These are phyloP conservation scores for Cyclotella sp. DNA, from an alignment of 108 stramenopile genomes.

Conservation along the genomic window DNA sequence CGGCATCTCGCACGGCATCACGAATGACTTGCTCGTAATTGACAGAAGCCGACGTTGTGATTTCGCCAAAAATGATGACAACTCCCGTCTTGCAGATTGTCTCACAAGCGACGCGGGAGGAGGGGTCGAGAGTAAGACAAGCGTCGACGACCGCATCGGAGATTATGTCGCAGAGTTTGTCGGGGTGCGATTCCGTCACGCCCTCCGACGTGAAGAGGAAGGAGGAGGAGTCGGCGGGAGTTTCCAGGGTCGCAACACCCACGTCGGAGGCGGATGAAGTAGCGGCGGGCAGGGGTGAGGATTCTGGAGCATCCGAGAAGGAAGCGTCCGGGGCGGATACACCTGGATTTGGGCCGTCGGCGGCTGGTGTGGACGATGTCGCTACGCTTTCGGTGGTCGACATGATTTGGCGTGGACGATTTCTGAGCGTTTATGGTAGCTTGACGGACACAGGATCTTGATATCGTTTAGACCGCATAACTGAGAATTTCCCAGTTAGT, in stretches of 20 bases:
- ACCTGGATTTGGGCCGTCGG: not conserved
- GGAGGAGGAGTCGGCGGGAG: slow-evolving; percentile 41
- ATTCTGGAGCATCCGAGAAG: not conserved
- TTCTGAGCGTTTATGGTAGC: no score
- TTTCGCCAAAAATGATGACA: slow-evolving; percentile 99
- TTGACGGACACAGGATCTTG: no score
- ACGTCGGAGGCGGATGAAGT: not conserved
- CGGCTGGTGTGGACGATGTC: not conserved
- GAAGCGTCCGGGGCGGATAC: slow-evolving; percentile 8
- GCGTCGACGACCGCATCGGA: slow-evolving; percentile 97
- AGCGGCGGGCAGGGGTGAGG: not conserved
- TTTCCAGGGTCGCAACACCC: not conserved
- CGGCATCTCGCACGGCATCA: slow-evolving; percentile 95
- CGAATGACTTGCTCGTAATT: slow-evolving; percentile 98
- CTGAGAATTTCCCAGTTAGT: no score
- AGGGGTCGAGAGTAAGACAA: slow-evolving; percentile 91
- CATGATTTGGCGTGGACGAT: not conserved
- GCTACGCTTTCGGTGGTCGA: slow-evolving; percentile 9
- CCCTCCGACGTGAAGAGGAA: slow-evolving; percentile 96
- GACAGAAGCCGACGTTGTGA: slow-evolving; percentile 94
- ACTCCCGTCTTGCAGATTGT: slow-evolving; percentile 98
- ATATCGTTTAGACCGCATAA: no score
- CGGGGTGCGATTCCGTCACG: slow-evolving; percentile 98
- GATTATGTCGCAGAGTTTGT: slow-evolving; percentile 98
- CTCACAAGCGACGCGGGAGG: slow-evolving; percentile 96